Evolutionary conservation across 306 rosid genomes (phyloP), one percentile per base, ranked within the genome.

Genomic region (Citrullus amarus): DNA sequence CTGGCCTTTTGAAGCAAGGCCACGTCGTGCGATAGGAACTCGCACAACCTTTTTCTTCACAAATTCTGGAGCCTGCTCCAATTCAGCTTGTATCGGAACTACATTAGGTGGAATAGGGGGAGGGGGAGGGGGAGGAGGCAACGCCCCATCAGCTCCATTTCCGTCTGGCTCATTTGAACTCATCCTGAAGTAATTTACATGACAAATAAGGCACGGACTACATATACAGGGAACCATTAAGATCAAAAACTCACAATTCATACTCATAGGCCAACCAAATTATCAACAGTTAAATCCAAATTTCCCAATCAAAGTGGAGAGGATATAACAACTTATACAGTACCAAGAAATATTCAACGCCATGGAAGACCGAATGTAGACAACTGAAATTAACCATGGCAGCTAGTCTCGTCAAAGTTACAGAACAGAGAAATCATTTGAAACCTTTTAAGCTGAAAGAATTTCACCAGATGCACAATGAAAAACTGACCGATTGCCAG

Each of bases 61-160:
- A 0, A 88, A 85, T 68, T 92, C 93, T 0, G 72, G 76, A 65
- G 77, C 46, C 6, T 55, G 59, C 13, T 84, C 96, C 3, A 69
- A 69, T 63, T 84, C 86, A 0, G 83, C 86, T 25, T 54, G 88
- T 6, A 81, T 12, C 1, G 91, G 98, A 22, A 85, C 89, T 17
- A 86, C 84, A 86, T 92, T 78, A 3, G 95, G 86, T 4, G 97
- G 93, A 11, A 93, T 85, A 78, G 84, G 82, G 0, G 93, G 91
- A n/a, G 97, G 97, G 4, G 98, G 91, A 43, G 97, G 97, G 6
- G 98, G 97, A 6, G 97, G 99, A 2, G 97, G 97, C 80, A 92
- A 46, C 0, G 77, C 71, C 9, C 80, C 89, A 13, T 82, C 67
- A 11, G 76, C 77, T 15, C 78, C 83, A 57, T 88, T 82, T 70